Base-by-base conservation (phyloP, 805 yeast genomes). In the Suhomyces pyralidae region DNA sequence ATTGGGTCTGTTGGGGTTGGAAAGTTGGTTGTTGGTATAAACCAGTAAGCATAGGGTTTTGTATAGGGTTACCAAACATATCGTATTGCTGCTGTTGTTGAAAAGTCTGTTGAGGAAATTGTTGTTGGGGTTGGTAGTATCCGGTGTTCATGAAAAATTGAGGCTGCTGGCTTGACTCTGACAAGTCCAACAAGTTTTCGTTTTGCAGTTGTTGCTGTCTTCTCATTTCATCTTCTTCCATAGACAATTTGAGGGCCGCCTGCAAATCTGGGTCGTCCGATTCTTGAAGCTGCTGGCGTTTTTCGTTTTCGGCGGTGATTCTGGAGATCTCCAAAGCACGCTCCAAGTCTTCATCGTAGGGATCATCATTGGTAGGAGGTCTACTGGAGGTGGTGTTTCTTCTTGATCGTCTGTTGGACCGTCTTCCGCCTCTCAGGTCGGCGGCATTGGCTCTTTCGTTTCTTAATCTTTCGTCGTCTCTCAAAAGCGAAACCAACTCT, bases 291-390 rank as follows among this genome's bases (percentile, higher is more conserved):
- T 84, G 76, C 56, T 85, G 77, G 50, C 76, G 77, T 56, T 83
- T 88, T 59, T 91, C 97, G 56, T 88, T 92, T 58, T 87, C 91
- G 0, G 96, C 97, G 1, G 96, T 89, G 60, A 78, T 67, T 62
- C 82, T 81, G 49, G 96, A 86, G 63, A 86, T 86, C 60, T 88
- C 96, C 50, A 93, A 73, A 0, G 97, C 97, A 46, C 79, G 78
- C 67, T 83, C 85, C 58, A 93, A 72, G 50, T 90, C 97, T 17
- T 83, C 86, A 61, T 90, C 97, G 55, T 81, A 79, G 20, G 81
- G 84, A 19, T 72, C 76, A 42, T 67, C 73, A 36, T 56, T 56
- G 42, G 52, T 51, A 25, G 55, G 51, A 17, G 43, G 38, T 25
- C 56, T 51, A 30, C 44, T 40, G 17, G 49, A 8, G n/a, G 42